A percentile compares a stretch with the other conserved stretches of the same genome.
These are phyloP conservation scores for Aurifilum marmelostoma DNA, from an alignment of 2,329 filamentous ascomycete genomes.

Conservation along the genomic window DNA sequence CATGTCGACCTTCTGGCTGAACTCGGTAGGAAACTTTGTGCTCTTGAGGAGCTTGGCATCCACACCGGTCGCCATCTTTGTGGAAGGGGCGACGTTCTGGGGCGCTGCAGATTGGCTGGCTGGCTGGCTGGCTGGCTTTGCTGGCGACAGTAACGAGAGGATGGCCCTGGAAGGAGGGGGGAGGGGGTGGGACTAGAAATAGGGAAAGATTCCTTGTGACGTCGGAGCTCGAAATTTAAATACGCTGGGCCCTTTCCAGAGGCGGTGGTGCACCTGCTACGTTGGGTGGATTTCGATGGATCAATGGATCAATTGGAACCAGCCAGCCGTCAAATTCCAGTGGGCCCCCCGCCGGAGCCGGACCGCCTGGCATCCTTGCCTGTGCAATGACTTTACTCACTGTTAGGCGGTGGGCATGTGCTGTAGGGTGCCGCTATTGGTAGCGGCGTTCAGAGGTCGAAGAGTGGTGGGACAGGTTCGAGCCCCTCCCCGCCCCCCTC, in stretches of 20 bases:
- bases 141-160: not conserved
- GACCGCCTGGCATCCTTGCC: slow-evolving; percentile 24
- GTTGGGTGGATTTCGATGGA: not conserved
- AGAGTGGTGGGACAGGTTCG: not conserved
- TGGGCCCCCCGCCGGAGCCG: slow-evolving; percentile 16
- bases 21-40: slow-evolving; percentile 93
- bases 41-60: slow-evolving; percentile 87
- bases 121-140: not conserved
- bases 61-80: slow-evolving; percentile 76
- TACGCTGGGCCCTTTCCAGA: slow-evolving; percentile 3
- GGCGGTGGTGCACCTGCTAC: not conserved
- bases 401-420: not conserved
- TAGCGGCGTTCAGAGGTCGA: not conserved
- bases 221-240: slow-evolving; percentile 28
- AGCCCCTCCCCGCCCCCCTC: no score
- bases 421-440: not conserved
- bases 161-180: slow-evolving; percentile 10
- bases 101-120: slow-evolving; percentile 16
- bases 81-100: slow-evolving; percentile 25
- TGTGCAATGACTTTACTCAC: slow-evolving; percentile 10
- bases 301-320: slow-evolving; percentile 3
- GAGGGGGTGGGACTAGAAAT: not conserved
- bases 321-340: slow-evolving; percentile 13
- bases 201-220: slow-evolving; percentile 23
- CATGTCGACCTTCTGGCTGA: slow-evolving; percentile 95